Evolutionary conservation across 805 yeast species (phyloP).

Genomic region (Saturnispora quitensis): DNA sequence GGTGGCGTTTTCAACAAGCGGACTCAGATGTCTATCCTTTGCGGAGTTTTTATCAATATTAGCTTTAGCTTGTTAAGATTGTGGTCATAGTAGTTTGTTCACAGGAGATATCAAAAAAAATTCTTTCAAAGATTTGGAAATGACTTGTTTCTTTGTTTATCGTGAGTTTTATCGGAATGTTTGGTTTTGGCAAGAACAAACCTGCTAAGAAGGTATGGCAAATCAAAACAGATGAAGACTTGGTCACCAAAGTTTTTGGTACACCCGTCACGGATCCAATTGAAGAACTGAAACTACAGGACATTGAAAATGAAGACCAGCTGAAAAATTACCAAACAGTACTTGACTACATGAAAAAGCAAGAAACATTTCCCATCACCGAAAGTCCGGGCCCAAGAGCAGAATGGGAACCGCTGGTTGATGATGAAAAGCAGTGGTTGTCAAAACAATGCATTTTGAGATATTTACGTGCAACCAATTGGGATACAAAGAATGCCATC

Average conservation of each 20-base stretch:
- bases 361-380: slow-evolving; percentile 38
- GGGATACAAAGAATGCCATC: slow-evolving; percentile 65
- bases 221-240: slow-evolving; percentile 18
- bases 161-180: slow-evolving; percentile 14
- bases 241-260: slow-evolving; percentile 39
- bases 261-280: slow-evolving; percentile 44
- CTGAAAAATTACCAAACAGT: slow-evolving; percentile 48
- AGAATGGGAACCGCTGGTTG: slow-evolving; percentile 31
- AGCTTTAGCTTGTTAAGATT: slow-evolving; percentile 42
- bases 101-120: neutral
- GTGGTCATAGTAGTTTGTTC: neutral
- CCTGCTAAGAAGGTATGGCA: slow-evolving; percentile 21
- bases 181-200: slow-evolving; percentile 22
- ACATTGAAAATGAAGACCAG: slow-evolving; percentile 42
- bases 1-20: slow-evolving; percentile 50
- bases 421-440: slow-evolving; percentile 77
- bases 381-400: slow-evolving; percentile 31
- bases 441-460: slow-evolving; percentile 84
- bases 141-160: neutral
- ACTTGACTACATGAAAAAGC: slow-evolving; percentile 46
- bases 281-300: slow-evolving; percentile 24
- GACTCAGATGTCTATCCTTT: slow-evolving; percentile 58
- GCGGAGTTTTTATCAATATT: slow-evolving; percentile 63
- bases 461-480: slow-evolving; percentile 86
- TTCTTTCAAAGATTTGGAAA: neutral